Percentiles rank a stretch among this genome's conserved stretches.
These are phyloP conservation scores for Jacaranda mimosifolia DNA, from an alignment of 257 asterid genomes.

Conservation along the genomic window DNA sequence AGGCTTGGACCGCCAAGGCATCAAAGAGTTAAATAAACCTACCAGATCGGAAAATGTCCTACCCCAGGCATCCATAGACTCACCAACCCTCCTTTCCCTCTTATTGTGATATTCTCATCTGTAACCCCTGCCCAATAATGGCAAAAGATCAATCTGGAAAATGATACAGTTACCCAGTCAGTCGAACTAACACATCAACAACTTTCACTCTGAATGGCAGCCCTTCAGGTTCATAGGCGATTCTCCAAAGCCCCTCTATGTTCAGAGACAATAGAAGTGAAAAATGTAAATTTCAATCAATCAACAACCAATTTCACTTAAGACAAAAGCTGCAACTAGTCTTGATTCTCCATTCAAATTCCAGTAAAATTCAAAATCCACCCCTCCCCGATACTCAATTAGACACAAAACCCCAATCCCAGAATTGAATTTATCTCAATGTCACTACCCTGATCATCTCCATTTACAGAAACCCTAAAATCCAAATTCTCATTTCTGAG, in stretches of 20 bases:
- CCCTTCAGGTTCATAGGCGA: not conserved
- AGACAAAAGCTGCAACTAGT: constrained; percentile 27
- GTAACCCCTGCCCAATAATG: constrained; percentile 21
- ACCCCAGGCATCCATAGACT: constrained; percentile 70
- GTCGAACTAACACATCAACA: constrained; percentile 9
- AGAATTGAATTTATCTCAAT: constrained; percentile 10
- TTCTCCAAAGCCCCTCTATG: constrained; percentile 2
- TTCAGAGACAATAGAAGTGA: not conserved
- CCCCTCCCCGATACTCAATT: not conserved
- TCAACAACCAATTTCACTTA: constrained; percentile 5
- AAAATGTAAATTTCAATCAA: constrained; percentile 11
- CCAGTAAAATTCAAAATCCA: constrained; percentile 14
- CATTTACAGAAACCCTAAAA: constrained; percentile 26
- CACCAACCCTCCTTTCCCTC: constrained; percentile 42
- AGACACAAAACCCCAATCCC: constrained; percentile 15
- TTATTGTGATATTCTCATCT: constrained; percentile 43
- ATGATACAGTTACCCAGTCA: constrained; percentile 27
- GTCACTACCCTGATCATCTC: constrained; percentile 29
- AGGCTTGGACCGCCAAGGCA: constrained; percentile 74
- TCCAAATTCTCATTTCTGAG: not conserved
- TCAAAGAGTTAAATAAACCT: constrained; percentile 71
- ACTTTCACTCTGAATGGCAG: not conserved
- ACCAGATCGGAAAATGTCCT: constrained; percentile 61
- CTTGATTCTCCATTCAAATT: constrained; percentile 30
- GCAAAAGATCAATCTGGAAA: not conserved